Evolutionary conservation across 1,284 basidiomycete species (phyloP).

Genomic region (Irpex sp.): DNA sequence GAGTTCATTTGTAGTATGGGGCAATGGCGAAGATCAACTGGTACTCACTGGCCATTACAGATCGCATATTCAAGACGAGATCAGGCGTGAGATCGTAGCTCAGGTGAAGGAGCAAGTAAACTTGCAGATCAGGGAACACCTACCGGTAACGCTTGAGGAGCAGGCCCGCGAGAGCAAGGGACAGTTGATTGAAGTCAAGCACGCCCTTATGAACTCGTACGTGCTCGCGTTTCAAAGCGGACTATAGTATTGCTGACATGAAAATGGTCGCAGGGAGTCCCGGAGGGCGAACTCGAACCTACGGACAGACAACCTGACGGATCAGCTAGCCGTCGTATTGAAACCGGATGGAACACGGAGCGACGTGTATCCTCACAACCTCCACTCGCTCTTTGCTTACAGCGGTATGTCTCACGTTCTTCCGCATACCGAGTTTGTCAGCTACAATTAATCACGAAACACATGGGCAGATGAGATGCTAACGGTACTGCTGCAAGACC

Average conservation of each 20-base stretch:
- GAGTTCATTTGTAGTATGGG: constrained; percentile 9
- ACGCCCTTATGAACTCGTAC: constrained; percentile 49
- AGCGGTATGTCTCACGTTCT: constrained; percentile 34
- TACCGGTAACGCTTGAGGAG: constrained; percentile 42
- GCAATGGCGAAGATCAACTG: neutral
- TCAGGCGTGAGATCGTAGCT: constrained; percentile 33
- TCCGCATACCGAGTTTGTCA: constrained; percentile 1
- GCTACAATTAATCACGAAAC: constrained; percentile 2
- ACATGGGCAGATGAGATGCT: constrained; percentile 31
- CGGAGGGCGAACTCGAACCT: constrained; percentile 43
- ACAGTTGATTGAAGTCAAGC: constrained; percentile 38
- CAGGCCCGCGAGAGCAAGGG: constrained; percentile 41
- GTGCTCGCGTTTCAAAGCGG: constrained; percentile 18
- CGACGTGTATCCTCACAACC: constrained; percentile 42
- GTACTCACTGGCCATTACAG: constrained; percentile 16
- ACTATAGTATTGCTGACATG: neutral
- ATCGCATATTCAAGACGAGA: constrained; percentile 33
- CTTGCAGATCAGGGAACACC: constrained; percentile 40
- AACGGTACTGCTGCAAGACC: constrained; percentile 40
- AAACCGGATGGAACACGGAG: constrained; percentile 45
- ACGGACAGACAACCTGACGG: constrained; percentile 38
- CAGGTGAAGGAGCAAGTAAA: constrained; percentile 44
- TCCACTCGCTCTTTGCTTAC: constrained; percentile 48
- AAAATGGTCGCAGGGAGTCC: constrained; percentile 35
- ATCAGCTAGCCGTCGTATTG: constrained; percentile 40